Base-by-base conservation (phyloP, 164 flowering plant genomes). In the Amborella trichopoda region DNA sequence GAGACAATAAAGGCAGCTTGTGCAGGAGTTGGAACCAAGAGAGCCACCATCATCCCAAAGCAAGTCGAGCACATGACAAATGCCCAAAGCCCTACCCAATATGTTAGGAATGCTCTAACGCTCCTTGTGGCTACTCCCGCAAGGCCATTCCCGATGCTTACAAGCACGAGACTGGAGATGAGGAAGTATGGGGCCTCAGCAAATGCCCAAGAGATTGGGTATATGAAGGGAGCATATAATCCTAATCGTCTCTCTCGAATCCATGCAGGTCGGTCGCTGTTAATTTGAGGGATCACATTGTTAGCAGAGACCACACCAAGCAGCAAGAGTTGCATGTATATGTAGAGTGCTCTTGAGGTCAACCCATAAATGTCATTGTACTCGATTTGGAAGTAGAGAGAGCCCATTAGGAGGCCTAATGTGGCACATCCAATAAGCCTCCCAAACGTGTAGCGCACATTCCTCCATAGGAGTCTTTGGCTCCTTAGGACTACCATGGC, bases 221-320 rank as follows among this genome's bases (percentile, higher is more conserved):
- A 64, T 37, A 59, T 50, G 33, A 64, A 50, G 24, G 64, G 61
- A 51, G 41, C 51, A 46, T 60, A 60, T 61, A 60, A 55, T 51
- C 61, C 24, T 4, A 54, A 61, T 45, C 58, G 42, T 44, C 28
- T 65, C 52, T 65, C 68, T 52, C 61, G 42, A 34, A 59, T 59
- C 26, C 60, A 65, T 17, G 60, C 61, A 51, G 56, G 44, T 52
- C 52, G 50, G 47, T 59, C 64, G 24, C 61, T 55, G 43, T 58
- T 64, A 41, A 65, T 65, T 45, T 65, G 69, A 19, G 61, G 61
- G 44, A 65, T 65, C 12, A 65, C 28, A 27, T 65, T 56, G 45
- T 60, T 65, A 8, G 65, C 69, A 39, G 69, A 65, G n/a, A 60
- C 34, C 38, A 60, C 65, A 1, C 65, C 69, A 3, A 65, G 30